phyloP scores from a whole-genome alignment of 306 rosid species.

The Luffa acutangula region DNA sequence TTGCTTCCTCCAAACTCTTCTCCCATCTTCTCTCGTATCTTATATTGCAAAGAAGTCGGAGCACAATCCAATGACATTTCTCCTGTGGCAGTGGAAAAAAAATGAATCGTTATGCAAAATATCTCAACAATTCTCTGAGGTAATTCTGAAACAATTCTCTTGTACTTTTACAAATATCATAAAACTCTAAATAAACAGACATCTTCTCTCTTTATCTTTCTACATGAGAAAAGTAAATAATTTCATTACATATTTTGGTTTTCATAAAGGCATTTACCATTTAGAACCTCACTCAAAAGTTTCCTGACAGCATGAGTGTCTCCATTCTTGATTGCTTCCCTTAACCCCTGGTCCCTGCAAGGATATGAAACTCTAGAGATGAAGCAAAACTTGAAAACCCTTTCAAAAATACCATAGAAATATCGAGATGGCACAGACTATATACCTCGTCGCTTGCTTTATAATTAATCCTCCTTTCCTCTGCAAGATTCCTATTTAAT shows the following conservation, averaged over 20 bases:
- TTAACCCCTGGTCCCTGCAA: too few relatives aligned
- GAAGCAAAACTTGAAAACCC: too few relatives aligned
- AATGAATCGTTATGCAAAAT: not conserved
- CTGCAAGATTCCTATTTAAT: slow-evolving; percentile 24
- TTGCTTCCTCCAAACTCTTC: slow-evolving; percentile 24
- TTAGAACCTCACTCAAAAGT: too few relatives aligned
- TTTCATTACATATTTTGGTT: slow-evolving; percentile 3
- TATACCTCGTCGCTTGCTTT: slow-evolving; percentile 55
- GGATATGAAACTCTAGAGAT: too few relatives aligned
- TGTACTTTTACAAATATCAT: not conserved
- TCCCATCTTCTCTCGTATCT: slow-evolving; percentile 60
- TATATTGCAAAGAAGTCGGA: slow-evolving; percentile 71
- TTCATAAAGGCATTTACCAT: not conserved
- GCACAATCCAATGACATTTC: slow-evolving; percentile 93
- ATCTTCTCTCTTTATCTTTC: not conserved
- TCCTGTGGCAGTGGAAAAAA: slow-evolving; percentile 34
- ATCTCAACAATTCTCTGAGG: not conserved
- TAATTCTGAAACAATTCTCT: not conserved
- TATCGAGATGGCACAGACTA: too few relatives aligned
- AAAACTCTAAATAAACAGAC: not conserved
- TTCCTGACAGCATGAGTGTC: too few relatives aligned
- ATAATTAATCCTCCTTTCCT: slow-evolving; percentile 34
- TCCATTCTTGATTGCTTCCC: too few relatives aligned
- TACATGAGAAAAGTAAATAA: slow-evolving; percentile 18
- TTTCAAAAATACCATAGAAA: too few relatives aligned